These are phyloP conservation scores for Papilionanthe hybrid DNA, from an alignment of 116 monocot genomes.

Conservation along the genomic window DNA sequence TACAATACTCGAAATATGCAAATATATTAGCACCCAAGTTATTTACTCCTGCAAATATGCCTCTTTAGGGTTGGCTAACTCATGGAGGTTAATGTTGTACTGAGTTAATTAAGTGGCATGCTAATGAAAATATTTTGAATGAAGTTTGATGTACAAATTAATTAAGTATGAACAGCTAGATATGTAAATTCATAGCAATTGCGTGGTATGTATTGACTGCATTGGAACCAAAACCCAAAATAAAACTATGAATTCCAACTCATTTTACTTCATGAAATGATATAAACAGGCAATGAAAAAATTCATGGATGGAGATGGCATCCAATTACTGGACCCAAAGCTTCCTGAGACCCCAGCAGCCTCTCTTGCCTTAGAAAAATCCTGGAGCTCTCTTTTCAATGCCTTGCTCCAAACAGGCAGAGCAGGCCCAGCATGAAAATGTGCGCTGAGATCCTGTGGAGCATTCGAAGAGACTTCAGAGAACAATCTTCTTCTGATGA, in stretches of 20 bases:
- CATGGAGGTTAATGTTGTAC: too few species aligned
- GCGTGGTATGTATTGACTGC: too few species aligned
- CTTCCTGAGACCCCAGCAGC: constrained; percentile 37
- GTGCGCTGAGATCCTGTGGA: constrained; percentile 81
- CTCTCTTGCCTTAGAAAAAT: constrained; percentile 62
- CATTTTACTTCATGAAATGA: neutral
- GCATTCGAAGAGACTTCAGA: constrained; percentile 65
- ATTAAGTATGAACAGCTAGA: too few species aligned
- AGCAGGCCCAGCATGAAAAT: constrained; percentile 59
- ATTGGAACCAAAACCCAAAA: neutral
- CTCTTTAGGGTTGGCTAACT: neutral
- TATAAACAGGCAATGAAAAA: constrained; percentile 60
- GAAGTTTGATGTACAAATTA: too few species aligned
- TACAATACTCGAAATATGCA: neutral
- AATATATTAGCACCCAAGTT: neutral
- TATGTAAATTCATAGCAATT: too few species aligned
- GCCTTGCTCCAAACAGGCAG: constrained; percentile 52
- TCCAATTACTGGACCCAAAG: constrained; percentile 45
- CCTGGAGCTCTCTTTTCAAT: constrained; percentile 60
- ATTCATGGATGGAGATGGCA: constrained; percentile 46
- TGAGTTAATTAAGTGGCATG: too few species aligned
- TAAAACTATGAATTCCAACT: neutral
- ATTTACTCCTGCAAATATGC: neutral
- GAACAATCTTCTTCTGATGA: constrained; percentile 33
- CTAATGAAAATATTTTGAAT: too few species aligned